Evolutionary conservation across 2,329 filamentous ascomycete genomes (phyloP).

Genomic region (Beauveria sp.): DNA sequence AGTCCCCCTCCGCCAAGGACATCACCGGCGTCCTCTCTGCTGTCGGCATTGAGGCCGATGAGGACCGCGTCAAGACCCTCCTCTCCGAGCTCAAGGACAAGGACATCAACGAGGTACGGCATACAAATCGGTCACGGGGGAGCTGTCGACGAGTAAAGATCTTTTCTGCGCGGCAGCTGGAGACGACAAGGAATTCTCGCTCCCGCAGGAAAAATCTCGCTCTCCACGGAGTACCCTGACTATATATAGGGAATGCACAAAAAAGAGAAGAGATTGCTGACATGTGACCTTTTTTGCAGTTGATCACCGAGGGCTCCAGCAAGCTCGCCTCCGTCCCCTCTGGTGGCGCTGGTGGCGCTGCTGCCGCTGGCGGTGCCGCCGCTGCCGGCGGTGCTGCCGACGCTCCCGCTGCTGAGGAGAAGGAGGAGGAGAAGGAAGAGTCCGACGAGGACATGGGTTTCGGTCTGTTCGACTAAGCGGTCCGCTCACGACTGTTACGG

Average conservation of each 20-base stretch:
- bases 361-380: conserved; percentile 58
- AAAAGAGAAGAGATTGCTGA: conserved; percentile 14
- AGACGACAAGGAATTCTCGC: not conserved
- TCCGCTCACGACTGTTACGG: conserved; percentile 20
- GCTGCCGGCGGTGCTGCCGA: conserved; percentile 56
- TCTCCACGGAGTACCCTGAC: not conserved
- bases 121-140: not conserved
- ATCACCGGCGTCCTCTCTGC: conserved; percentile 84
- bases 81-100: conserved; percentile 88
- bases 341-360: conserved; percentile 72
- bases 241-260: not conserved
- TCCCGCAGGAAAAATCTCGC: not conserved
- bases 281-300: conserved; percentile 39
- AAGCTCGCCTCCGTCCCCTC: conserved; percentile 98
- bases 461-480: conserved; percentile 66
- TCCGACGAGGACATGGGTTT: conserved; percentile 72
- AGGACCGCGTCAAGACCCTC: conserved; percentile 78
- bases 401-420: conserved; percentile 39
- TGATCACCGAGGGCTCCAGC: conserved; percentile 80
- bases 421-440: conserved; percentile 59
- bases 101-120: conserved; percentile 80
- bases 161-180: not conserved
- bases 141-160: not conserved
- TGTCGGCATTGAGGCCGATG: conserved; percentile 90
- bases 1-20: conserved; percentile 75